Evolutionary conservation across 2,329 filamentous ascomycete species (phyloP).

Genomic region (Coniochaeta pulveracea): DNA sequence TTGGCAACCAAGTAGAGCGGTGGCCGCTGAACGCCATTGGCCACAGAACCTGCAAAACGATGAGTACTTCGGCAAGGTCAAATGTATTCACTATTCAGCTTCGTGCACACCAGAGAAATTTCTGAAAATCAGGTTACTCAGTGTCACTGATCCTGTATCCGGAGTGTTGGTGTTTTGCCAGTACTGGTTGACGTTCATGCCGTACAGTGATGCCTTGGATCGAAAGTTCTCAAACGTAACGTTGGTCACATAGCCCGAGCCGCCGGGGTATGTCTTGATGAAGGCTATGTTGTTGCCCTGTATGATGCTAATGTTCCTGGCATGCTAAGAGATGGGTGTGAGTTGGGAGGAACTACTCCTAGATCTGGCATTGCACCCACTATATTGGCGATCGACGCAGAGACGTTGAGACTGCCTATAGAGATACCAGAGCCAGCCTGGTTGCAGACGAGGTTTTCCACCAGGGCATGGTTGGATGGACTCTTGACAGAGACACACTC

Average conservation of each 20-base stretch:
- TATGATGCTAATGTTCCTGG: conserved; percentile 22
- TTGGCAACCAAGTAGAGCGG: conserved; percentile 20
- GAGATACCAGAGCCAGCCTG: conserved; percentile 23
- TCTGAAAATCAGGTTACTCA: conserved; percentile 9
- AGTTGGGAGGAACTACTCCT: background rate
- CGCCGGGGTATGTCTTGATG: conserved; percentile 26
- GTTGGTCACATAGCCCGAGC: conserved; percentile 23
- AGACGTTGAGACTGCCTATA: conserved; percentile 21
- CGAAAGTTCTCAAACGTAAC: conserved; percentile 16
- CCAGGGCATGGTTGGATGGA: conserved; percentile 21
- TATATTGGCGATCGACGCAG: conserved; percentile 18
- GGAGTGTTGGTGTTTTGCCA: conserved; percentile 6
- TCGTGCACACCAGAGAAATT: conserved; percentile 17
- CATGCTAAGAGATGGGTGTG: conserved; percentile 10
- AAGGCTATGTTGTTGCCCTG: conserved; percentile 23
- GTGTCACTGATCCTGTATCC: conserved; percentile 5
- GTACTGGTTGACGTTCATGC: conserved; percentile 7
- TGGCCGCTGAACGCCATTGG: conserved; percentile 16
- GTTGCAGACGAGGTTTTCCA: conserved; percentile 24
- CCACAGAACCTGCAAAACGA: background rate
- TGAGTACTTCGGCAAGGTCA: background rate
- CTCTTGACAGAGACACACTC: conserved; percentile 25
- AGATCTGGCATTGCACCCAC: too few species aligned
- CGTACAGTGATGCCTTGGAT: conserved; percentile 8
- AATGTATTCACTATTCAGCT: background rate